Evolutionary conservation across 495 filamentous ascomycete genomes (phyloP).

Genomic region (Neurospora tetraspora): DNA sequence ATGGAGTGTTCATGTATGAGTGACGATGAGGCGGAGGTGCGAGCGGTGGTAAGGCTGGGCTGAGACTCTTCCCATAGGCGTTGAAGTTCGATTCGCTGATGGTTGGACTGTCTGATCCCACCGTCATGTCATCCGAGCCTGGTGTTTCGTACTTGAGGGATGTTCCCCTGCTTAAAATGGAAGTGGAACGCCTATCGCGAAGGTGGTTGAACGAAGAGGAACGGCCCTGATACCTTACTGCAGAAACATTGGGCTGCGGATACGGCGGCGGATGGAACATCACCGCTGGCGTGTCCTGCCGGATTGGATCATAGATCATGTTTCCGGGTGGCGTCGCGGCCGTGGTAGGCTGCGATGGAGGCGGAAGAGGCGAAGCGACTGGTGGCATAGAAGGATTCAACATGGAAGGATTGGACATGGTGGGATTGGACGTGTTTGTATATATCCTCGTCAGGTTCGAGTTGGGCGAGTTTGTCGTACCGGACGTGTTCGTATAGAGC

Average conservation of each 20-base stretch:
- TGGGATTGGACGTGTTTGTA: background rate
- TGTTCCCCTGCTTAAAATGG: background rate
- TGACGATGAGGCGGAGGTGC: background rate
- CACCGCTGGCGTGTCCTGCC: constrained; percentile 27
- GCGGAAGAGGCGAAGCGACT: constrained; percentile 9
- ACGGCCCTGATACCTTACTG: constrained; percentile 28
- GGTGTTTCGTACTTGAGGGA: constrained; percentile 27
- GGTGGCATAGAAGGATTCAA: background rate
- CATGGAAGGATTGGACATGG: background rate
- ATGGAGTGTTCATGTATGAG: background rate
- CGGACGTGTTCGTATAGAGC: constrained; percentile 34
- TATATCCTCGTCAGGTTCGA: background rate
- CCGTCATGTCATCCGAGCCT: constrained; percentile 18
- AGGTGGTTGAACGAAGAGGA: constrained; percentile 11
- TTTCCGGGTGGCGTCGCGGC: constrained; percentile 37
- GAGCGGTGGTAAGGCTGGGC: background rate
- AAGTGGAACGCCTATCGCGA: background rate
- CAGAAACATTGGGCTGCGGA: constrained; percentile 35
- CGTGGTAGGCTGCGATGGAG: constrained; percentile 10
- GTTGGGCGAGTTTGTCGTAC: background rate
- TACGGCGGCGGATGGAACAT: constrained; percentile 35
- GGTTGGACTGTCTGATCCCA: background rate
- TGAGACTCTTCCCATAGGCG: constrained; percentile 1
- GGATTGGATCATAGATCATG: constrained; percentile 44
- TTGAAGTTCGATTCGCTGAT: background rate